A percentile compares a stretch with the other conserved stretches of the same genome.
Evolutionary conservation across 257 asterid genomes (phyloP).

Genomic region (Lycium ferocissimum): DNA sequence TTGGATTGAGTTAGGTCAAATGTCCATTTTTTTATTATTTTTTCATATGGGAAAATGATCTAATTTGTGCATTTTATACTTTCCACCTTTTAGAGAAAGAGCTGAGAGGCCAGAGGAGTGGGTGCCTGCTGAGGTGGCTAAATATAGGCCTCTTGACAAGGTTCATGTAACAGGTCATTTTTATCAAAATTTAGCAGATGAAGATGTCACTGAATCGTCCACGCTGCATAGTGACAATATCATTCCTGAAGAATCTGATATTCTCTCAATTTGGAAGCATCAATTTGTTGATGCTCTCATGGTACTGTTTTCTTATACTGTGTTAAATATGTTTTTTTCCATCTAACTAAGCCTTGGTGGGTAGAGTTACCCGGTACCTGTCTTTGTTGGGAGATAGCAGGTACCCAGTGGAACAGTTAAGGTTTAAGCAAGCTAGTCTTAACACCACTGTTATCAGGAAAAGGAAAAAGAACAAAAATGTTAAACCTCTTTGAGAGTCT

Average conservation of each 20-base stretch:
- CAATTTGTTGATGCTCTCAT: slow-evolving; percentile 67
- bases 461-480: too few relatives aligned
- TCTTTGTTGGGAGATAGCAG: neutral
- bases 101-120: slow-evolving; percentile 90
- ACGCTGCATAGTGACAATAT: slow-evolving; percentile 40
- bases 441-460: neutral
- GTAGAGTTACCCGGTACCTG: neutral
- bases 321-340: slow-evolving; percentile 7
- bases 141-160: slow-evolving; percentile 35
- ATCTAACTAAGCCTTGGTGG: too few relatives aligned
- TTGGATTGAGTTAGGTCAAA: too few relatives aligned
- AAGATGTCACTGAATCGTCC: slow-evolving; percentile 52
- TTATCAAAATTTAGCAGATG: slow-evolving; percentile 50
- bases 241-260: slow-evolving; percentile 43
- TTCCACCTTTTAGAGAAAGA: slow-evolving; percentile 56
- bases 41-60: neutral
- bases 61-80: slow-evolving; percentile 24
- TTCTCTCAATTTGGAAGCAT: slow-evolving; percentile 71
- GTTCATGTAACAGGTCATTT: slow-evolving; percentile 42
- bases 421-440: neutral
- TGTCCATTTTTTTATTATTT: too few relatives aligned
- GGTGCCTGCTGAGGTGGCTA: slow-evolving; percentile 76
- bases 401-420: neutral
- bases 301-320: slow-evolving; percentile 49
- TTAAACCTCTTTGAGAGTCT: neutral